Conservation (phyloP, 495 filamentous ascomycete genomes). For the Letharia lupina region DNA sequence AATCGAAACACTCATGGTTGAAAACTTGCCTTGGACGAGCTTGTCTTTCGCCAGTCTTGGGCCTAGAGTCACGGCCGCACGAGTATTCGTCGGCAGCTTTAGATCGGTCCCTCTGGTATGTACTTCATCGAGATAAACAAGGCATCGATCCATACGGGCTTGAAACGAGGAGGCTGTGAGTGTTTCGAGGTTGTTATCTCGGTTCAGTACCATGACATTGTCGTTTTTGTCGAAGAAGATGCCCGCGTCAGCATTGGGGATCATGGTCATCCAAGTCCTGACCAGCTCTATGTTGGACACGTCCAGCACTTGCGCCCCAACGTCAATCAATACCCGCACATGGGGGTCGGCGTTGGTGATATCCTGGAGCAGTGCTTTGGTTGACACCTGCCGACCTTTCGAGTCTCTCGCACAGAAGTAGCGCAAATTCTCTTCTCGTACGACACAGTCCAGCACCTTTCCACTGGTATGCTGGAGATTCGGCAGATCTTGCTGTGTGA, state of each 20-base stretch:
- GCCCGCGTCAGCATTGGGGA: slow-evolving; percentile 34
- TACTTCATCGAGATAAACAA: slow-evolving; percentile 64
- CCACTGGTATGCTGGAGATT: slow-evolving; percentile 56
- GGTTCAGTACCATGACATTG: slow-evolving; percentile 34
- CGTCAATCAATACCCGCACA: slow-evolving; percentile 58
- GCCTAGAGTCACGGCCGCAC: slow-evolving; percentile 64
- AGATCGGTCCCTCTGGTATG: slow-evolving; percentile 71
- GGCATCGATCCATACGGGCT: slow-evolving; percentile 49
- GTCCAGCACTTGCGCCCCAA: slow-evolving; percentile 65
- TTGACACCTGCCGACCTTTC: background rate
- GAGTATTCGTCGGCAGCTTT: slow-evolving; percentile 48
- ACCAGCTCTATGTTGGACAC: slow-evolving; percentile 49
- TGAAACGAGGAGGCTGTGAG: slow-evolving; percentile 53
- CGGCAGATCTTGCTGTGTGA: slow-evolving; percentile 49
- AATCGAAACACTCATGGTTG: background rate
- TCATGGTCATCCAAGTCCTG: slow-evolving; percentile 33
- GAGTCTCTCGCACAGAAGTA: background rate
- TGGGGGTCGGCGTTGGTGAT: background rate
- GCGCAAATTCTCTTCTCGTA: slow-evolving; percentile 45
- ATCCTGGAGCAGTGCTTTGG: background rate
- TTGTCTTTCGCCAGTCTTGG: slow-evolving; percentile 59
- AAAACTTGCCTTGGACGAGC: slow-evolving; percentile 58
- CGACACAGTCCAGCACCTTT: slow-evolving; percentile 47
- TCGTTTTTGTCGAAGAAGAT: slow-evolving; percentile 47
- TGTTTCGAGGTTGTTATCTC: slow-evolving; percentile 37